A percentile compares a stretch with the other conserved stretches of the same genome.
These are phyloP conservation scores for Chaetoscypha palmicola DNA, from an alignment of 2,329 filamentous ascomycete species.

Conservation along the genomic window DNA sequence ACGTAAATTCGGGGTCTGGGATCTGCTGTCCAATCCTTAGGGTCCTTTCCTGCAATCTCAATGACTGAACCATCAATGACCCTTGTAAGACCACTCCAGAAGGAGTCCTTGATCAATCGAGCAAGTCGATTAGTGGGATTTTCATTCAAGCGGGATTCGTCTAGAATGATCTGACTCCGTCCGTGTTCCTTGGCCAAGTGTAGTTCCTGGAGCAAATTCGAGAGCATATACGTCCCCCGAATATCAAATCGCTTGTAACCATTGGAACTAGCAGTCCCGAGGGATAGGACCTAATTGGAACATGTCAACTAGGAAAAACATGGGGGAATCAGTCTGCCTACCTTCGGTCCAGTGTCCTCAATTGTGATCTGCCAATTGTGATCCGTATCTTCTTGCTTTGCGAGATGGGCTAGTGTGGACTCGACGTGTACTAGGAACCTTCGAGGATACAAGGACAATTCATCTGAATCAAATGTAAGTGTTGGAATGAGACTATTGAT, in stretches of 20 bases:
- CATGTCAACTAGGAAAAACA: conserved; percentile 1
- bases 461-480: conserved; percentile 49
- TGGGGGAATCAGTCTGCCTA: conserved; percentile 29
- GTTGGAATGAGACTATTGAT: not conserved
- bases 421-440: conserved; percentile 86
- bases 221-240: conserved; percentile 94
- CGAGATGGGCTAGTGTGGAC: conserved; percentile 68
- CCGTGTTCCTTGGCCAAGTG: conserved; percentile 87
- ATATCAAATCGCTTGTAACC: conserved; percentile 85
- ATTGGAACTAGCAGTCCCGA: conserved; percentile 79
- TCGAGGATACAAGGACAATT: conserved; percentile 59
- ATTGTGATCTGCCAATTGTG: conserved; percentile 96
- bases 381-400: conserved; percentile 86
- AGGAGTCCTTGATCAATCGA: conserved; percentile 79
- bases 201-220: conserved; percentile 91
- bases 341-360: conserved; percentile 90
- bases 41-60: conserved; percentile 77
- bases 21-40: conserved; percentile 92
- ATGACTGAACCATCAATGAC: conserved; percentile 85
- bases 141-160: conserved; percentile 86
- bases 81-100: conserved; percentile 87
- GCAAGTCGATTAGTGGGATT: conserved; percentile 87
- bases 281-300: conserved; percentile 60
- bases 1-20: conserved; percentile 89
- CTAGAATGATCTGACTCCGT: conserved; percentile 81